Conservation (phyloP, 2,329 filamentous ascomycete genomes). For the Cyphellophora europaea region DNA sequence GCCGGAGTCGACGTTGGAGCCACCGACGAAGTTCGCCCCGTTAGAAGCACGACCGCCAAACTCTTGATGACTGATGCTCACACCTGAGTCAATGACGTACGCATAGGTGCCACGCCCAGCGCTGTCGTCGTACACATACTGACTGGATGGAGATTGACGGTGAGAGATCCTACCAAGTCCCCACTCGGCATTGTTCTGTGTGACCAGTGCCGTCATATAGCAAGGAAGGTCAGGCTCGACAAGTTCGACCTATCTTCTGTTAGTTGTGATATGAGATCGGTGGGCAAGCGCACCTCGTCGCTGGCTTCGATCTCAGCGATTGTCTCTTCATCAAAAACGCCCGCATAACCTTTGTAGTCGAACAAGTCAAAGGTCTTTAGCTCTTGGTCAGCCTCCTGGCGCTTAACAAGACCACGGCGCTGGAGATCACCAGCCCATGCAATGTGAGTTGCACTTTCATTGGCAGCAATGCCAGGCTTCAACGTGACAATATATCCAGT, state of each 20-base stretch:
- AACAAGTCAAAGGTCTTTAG: slow-evolving; percentile 31
- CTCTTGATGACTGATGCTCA: slow-evolving; percentile 24
- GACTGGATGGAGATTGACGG: slow-evolving; percentile 14
- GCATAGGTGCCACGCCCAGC: slow-evolving; percentile 27
- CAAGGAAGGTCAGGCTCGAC: slow-evolving; percentile 4
- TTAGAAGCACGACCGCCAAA: slow-evolving; percentile 28
- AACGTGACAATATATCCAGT: slow-evolving; percentile 20
- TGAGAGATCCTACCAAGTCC: slow-evolving; percentile 27
- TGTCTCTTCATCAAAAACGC: slow-evolving; percentile 35
- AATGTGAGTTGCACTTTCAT: slow-evolving; percentile 23
- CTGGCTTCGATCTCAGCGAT: slow-evolving; percentile 29
- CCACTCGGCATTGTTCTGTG: slow-evolving; percentile 23
- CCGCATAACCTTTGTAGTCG: slow-evolving; percentile 33
- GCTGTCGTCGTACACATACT: slow-evolving; percentile 27
- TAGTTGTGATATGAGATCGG: not conserved
- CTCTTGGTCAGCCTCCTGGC: slow-evolving; percentile 19
- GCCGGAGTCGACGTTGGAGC: slow-evolving; percentile 17
- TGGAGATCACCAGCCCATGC: slow-evolving; percentile 29
- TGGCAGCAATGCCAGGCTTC: slow-evolving; percentile 18
- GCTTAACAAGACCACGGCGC: slow-evolving; percentile 26
- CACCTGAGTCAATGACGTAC: slow-evolving; percentile 32
- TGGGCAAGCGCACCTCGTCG: slow-evolving; percentile 23
- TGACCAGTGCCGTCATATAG: slow-evolving; percentile 3
- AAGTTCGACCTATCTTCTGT: not conserved
- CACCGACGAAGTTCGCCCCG: slow-evolving; percentile 25